phyloP scores from a whole-genome alignment of 2,329 filamentous ascomycete species.

The Penicillium sp. region DNA sequence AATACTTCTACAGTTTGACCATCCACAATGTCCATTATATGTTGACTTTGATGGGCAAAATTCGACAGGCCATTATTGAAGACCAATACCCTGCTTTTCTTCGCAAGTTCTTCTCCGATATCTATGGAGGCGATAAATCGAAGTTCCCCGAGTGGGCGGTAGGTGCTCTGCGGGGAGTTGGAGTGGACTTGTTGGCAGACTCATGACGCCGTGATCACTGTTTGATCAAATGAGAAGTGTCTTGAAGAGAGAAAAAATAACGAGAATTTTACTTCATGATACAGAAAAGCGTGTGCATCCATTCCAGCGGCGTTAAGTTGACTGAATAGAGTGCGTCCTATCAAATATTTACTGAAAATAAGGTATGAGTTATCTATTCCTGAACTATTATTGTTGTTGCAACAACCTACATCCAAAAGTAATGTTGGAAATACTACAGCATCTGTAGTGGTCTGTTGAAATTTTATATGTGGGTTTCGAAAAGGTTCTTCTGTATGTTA shows the following conservation, averaged over 20 bases:
- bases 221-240: neutral
- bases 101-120: constrained; percentile 70
- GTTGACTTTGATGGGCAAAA: constrained; percentile 74
- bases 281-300: neutral
- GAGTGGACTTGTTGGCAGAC: constrained; percentile 65
- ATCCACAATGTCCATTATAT: constrained; percentile 97
- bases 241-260: neutral
- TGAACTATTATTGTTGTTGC: too few species aligned
- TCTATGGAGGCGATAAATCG: constrained; percentile 63
- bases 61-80: constrained; percentile 74
- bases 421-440: neutral
- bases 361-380: neutral
- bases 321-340: neutral
- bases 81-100: constrained; percentile 79
- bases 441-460: neutral
- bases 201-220: constrained; percentile 6
- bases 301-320: neutral
- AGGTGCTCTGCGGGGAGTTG: constrained; percentile 73
- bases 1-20: constrained; percentile 62
- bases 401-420: neutral
- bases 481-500: neutral
- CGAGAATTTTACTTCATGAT: neutral
- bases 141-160: constrained; percentile 83
- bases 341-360: neutral
- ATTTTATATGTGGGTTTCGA: neutral